Conservation (phyloP, 176 grass and related monocot genomes). For the Avena atlantica region DNA sequence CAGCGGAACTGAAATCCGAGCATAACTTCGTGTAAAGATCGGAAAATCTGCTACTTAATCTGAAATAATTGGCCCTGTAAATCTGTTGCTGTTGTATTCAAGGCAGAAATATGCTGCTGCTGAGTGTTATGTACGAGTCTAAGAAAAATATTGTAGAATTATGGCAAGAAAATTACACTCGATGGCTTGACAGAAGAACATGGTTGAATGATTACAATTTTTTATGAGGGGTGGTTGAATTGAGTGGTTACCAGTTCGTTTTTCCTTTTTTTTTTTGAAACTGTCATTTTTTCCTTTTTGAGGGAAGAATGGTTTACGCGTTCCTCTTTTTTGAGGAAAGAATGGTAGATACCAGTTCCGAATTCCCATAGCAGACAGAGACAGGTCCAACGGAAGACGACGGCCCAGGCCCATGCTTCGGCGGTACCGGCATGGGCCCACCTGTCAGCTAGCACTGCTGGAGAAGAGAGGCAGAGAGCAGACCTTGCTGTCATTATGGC, state of each 20-base stretch:
- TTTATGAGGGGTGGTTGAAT: no score
- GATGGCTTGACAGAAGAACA: neutral
- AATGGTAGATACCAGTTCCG: no score
- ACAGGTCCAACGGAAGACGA: neutral
- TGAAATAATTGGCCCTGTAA: constrained; percentile 36
- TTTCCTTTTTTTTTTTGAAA: no score
- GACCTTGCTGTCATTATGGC: constrained; percentile 21
- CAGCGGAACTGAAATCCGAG: constrained; percentile 11
- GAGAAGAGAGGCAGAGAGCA: neutral
- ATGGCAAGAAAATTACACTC: neutral
- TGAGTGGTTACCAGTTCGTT: no score
- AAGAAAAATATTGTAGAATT: neutral
- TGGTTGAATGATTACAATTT: no score
- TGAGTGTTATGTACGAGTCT: neutral
- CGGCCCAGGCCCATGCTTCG: neutral
- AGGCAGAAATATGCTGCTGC: neutral
- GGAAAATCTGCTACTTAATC: neutral
- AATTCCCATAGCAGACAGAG: neutral
- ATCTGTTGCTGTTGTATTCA: neutral
- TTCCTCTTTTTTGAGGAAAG: no score
- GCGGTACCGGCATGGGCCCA: neutral
- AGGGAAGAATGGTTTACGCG: no score
- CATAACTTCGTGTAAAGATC: constrained; percentile 25
- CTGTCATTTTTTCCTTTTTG: no score
- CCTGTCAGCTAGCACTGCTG: neutral